Conservation (phyloP, 495 filamentous ascomycete genomes). For the Xanthoparmelia taractica region DNA sequence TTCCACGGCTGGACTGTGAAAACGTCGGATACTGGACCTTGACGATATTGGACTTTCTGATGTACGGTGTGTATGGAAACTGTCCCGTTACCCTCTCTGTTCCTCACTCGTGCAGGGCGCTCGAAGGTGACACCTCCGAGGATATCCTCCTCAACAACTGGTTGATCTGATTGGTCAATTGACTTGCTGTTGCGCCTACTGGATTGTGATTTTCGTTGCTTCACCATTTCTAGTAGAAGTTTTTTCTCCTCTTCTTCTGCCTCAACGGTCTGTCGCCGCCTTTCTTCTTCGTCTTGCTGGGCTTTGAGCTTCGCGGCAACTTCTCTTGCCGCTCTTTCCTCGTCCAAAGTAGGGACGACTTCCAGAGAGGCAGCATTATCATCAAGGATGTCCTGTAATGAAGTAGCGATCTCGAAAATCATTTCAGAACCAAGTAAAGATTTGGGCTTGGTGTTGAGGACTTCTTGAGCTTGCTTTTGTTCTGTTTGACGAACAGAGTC, state of each 20-base stretch:
- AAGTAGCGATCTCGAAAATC: constrained; percentile 78
- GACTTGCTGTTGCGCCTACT: constrained; percentile 34
- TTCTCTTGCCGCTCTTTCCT: constrained; percentile 68
- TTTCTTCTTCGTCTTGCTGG: constrained; percentile 31
- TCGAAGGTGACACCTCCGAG: constrained; percentile 59
- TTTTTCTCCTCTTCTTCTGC: constrained; percentile 64
- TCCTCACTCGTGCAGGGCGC: constrained; percentile 49
- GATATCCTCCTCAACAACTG: constrained; percentile 29
- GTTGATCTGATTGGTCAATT: constrained; percentile 10
- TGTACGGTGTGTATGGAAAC: constrained; percentile 57
- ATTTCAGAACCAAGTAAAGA: constrained; percentile 72
- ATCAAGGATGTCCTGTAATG: constrained; percentile 80
- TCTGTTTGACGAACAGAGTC: constrained; percentile 54
- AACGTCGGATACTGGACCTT: constrained; percentile 37
- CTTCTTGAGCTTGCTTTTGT: constrained; percentile 58
- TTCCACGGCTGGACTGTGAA: constrained; percentile 18
- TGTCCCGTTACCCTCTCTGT: constrained; percentile 47
- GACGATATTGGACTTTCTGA: constrained; percentile 50
- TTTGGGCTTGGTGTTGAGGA: constrained; percentile 62
- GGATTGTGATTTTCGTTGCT: constrained; percentile 48
- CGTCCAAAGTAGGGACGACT: constrained; percentile 77
- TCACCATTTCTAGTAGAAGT: constrained; percentile 62
- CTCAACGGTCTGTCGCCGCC: constrained; percentile 37
- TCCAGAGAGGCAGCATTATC: constrained; percentile 67
- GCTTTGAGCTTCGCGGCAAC: constrained; percentile 42